Conservation (phyloP, 1,284 basidiomycete species). For the Puccinia coronata region DNA sequence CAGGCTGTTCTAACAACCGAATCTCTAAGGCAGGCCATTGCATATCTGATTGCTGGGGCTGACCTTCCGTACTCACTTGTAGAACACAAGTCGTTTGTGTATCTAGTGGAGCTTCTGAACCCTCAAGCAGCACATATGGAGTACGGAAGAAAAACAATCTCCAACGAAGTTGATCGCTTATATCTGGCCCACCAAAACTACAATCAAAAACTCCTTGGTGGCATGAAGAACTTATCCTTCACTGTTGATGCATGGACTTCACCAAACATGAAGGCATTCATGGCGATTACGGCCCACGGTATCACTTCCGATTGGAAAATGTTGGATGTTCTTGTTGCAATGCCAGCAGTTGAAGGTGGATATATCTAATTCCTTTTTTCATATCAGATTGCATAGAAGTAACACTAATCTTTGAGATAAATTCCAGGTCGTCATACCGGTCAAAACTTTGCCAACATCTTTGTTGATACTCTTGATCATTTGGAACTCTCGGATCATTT, state of each 20-base stretch:
- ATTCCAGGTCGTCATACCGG: neutral
- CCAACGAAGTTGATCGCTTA: neutral
- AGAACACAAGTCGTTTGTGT: too few relatives aligned
- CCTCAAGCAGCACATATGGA: neutral
- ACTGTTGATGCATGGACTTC: constrained; percentile 12
- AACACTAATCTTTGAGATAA: neutral
- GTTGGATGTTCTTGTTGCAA: neutral
- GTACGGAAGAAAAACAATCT: neutral
- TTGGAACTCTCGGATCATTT: neutral
- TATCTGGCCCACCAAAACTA: neutral
- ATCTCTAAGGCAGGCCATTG: neutral
- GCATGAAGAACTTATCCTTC: neutral
- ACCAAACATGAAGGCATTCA: neutral
- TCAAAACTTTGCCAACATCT: neutral
- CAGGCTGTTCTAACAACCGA: neutral
- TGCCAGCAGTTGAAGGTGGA: constrained; percentile 2
- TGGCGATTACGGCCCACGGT: constrained; percentile 4
- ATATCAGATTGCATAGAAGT: neutral
- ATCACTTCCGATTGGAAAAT: constrained; percentile 1
- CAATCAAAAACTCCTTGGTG: neutral
- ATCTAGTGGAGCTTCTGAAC: neutral
- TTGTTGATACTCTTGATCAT: neutral
- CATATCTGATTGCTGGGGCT: constrained; percentile 7
- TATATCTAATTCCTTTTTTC: neutral
- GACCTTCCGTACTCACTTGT: neutral